Percentiles rank a stretch among this genome's conserved stretches.
phyloP scores from a whole-genome alignment of 2,329 filamentous ascomycete species.

The Aspergillus neotritici region DNA sequence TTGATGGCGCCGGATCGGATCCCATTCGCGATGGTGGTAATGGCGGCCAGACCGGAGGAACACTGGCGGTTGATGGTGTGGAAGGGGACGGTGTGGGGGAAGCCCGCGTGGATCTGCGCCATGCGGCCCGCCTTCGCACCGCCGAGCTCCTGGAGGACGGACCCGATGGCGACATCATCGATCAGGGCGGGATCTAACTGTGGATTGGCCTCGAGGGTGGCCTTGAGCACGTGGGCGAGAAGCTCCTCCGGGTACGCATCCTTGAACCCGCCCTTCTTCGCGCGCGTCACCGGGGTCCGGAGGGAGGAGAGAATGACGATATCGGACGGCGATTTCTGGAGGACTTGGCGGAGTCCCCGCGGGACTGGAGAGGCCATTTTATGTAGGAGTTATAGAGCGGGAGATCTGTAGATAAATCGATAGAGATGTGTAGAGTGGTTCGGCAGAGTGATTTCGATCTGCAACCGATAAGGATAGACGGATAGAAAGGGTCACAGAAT shows the following conservation, averaged over 20 bases:
- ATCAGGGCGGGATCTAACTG: slow-evolving; percentile 64
- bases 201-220: slow-evolving; percentile 67
- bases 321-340: slow-evolving; percentile 73
- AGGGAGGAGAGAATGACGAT: slow-evolving; percentile 86
- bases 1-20: slow-evolving; percentile 70
- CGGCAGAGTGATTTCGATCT: neutral
- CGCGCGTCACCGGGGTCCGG: slow-evolving; percentile 77
- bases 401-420: no score
- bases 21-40: slow-evolving; percentile 66
- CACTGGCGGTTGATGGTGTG: slow-evolving; percentile 89
- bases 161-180: slow-evolving; percentile 79
- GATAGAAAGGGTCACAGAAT: neutral
- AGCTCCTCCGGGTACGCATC: slow-evolving; percentile 89
- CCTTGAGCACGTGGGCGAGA: slow-evolving; percentile 57
- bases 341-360: slow-evolving; percentile 67
- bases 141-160: slow-evolving; percentile 84
- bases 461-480: neutral
- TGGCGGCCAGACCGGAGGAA: slow-evolving; percentile 68
- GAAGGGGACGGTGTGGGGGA: slow-evolving; percentile 65
- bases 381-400: no score
- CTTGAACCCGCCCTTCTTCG: slow-evolving; percentile 76
- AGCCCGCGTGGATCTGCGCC: slow-evolving; percentile 80
- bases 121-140: slow-evolving; percentile 86
- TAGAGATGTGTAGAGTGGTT: neutral
- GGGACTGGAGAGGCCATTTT: slow-evolving; percentile 47